These are phyloP conservation scores for Immersiporthe knoxdaviesiana DNA, from an alignment of 2,329 filamentous ascomycete species.

Conservation along the genomic window DNA sequence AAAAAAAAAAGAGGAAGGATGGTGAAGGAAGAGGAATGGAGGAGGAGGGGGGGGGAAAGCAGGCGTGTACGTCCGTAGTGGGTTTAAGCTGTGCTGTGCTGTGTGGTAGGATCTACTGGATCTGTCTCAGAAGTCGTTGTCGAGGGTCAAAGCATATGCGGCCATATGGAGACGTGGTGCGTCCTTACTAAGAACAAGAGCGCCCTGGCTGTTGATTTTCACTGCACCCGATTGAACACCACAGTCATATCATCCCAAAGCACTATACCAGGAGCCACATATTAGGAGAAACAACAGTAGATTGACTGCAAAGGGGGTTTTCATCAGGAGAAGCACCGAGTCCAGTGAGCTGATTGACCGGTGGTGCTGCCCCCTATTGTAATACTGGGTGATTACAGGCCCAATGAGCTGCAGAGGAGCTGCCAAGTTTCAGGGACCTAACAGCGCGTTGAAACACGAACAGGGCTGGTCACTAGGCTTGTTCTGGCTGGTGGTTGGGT, in stretches of 20 bases:
- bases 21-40: neutral
- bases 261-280: neutral
- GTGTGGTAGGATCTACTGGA: neutral
- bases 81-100: neutral
- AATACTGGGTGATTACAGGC: neutral
- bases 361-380: neutral
- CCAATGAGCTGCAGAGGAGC: constrained; percentile 3
- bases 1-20: neutral
- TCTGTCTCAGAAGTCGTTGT: constrained; percentile 2
- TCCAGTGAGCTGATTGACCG: neutral
- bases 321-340: too few relatives aligned
- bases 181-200: neutral
- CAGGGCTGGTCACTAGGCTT: neutral
- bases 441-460: constrained; percentile 10
- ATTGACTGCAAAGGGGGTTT: neutral
- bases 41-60: neutral
- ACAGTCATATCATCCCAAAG: too few relatives aligned
- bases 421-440: constrained; percentile 11
- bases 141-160: neutral
- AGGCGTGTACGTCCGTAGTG: neutral
- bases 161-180: neutral
- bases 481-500: neutral
- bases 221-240: too few relatives aligned
- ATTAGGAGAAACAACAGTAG: too few relatives aligned
- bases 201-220: neutral